These are phyloP conservation scores for Passiflora organensis DNA, from an alignment of 345 rosid species.

Conservation along the genomic window DNA sequence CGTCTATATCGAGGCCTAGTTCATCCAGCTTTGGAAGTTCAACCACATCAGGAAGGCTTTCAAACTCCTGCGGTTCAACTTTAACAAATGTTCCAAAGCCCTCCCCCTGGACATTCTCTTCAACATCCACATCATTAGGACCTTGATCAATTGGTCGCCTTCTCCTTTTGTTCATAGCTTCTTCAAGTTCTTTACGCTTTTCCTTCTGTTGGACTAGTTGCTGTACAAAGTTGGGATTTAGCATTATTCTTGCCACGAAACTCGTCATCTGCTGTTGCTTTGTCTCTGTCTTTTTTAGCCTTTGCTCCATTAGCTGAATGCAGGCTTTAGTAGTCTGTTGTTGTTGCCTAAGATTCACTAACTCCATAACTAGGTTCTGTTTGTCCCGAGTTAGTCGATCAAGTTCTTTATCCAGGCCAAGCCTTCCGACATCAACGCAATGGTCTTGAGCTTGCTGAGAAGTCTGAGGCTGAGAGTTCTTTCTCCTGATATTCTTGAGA, in stretches of 20 bases:
- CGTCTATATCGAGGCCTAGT: constrained; percentile 46
- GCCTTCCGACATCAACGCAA: constrained; percentile 62
- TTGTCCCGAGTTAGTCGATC: constrained; percentile 52
- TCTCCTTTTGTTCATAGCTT: constrained; percentile 46
- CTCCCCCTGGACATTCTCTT: constrained; percentile 14
- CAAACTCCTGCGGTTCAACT: constrained; percentile 37
- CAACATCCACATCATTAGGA: constrained; percentile 25
- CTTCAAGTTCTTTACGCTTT: constrained; percentile 49
- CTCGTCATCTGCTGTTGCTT: constrained; percentile 68
- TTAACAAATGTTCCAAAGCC: constrained; percentile 28
- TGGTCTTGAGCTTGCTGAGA: constrained; percentile 45
- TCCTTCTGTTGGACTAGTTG: constrained; percentile 47
- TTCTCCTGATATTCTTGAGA: constrained; percentile 53
- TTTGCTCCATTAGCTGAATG: constrained; percentile 49
- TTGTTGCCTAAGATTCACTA: constrained; percentile 59
- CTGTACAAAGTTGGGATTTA: constrained; percentile 56
- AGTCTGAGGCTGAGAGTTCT: constrained; percentile 27
- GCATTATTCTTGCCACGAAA: constrained; percentile 68
- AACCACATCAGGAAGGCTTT: constrained; percentile 31
- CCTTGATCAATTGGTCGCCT: constrained; percentile 46
- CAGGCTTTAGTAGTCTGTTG: constrained; percentile 49
- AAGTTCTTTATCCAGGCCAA: constrained; percentile 57
- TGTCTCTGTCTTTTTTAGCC: constrained; percentile 46
- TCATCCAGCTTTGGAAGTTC: constrained; percentile 43
- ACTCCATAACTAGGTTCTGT: constrained; percentile 53